Evolutionary conservation across 73 alveolate species (phyloP).

Genomic region (Paramecium tetraurelia): DNA sequence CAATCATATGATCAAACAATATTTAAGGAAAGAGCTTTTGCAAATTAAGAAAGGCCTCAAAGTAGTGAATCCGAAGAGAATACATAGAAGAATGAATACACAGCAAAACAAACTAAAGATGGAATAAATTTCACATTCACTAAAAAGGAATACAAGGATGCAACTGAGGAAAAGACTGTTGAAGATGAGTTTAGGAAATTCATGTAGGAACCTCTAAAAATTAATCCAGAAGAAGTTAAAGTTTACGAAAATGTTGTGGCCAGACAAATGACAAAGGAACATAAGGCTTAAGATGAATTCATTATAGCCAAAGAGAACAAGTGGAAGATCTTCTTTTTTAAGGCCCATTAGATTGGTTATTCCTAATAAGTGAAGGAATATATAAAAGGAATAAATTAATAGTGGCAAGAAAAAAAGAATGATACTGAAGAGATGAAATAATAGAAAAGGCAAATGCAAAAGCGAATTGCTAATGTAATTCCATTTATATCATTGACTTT

Average conservation of each 20-base stretch:
- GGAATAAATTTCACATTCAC: neutral
- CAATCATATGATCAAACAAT: neutral
- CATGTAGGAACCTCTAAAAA: slow-evolving; percentile 15
- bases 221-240: slow-evolving; percentile 19
- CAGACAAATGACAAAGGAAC: slow-evolving; percentile 17
- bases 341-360: slow-evolving; percentile 20
- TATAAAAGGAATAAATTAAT: slow-evolving; percentile 5
- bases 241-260: neutral
- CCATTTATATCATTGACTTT: neutral
- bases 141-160: neutral
- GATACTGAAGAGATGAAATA: neutral
- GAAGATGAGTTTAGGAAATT: neutral
- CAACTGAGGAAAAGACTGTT: neutral
- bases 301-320: neutral
- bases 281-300: slow-evolving; percentile 1
- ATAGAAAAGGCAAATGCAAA: neutral
- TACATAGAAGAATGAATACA: neutral
- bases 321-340: neutral
- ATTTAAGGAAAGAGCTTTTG: neutral
- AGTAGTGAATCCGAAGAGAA: neutral
- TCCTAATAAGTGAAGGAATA: neutral
- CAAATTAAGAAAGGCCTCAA: neutral
- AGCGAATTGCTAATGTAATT: neutral
- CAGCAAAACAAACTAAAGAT: neutral
- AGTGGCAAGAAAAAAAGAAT: neutral